These are phyloP conservation scores for Monascus purpureus DNA, from an alignment of 495 filamentous ascomycete species.

Conservation along the genomic window DNA sequence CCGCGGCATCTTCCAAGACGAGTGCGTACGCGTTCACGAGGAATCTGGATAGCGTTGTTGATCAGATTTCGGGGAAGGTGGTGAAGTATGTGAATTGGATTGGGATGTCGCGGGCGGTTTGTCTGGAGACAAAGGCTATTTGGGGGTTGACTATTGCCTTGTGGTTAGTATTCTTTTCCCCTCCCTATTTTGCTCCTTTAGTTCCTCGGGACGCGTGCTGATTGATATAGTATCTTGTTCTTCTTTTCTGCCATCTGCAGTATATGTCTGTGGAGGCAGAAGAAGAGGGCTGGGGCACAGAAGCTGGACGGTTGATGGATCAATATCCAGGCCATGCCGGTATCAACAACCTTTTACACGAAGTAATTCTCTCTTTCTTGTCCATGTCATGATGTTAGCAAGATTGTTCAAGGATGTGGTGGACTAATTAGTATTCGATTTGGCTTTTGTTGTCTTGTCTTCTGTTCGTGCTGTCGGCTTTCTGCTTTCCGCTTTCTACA, in stretches of 20 bases:
- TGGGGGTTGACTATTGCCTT: slow-evolving; percentile 82
- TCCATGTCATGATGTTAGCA: no score
- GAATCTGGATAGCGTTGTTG: slow-evolving; percentile 25
- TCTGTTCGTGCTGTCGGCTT: no score
- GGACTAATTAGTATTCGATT: no score
- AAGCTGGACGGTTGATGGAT: slow-evolving; percentile 6
- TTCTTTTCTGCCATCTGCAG: slow-evolving; percentile 47
- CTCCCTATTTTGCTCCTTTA: neutral
- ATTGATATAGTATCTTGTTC: slow-evolving; percentile 46
- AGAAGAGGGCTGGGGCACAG: slow-evolving; percentile 19
- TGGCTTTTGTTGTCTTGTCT: no score
- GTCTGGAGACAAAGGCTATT: slow-evolving; percentile 74
- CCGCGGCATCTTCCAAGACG: slow-evolving; percentile 17
- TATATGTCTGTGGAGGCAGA: slow-evolving; percentile 43
- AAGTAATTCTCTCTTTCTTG: no score
- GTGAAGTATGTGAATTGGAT: slow-evolving; percentile 48
- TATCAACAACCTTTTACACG: no score
- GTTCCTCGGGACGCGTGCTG: slow-evolving; percentile 3
- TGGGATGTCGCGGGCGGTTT: slow-evolving; percentile 52
- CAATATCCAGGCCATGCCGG: no score
- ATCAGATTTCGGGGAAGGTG: slow-evolving; percentile 22
- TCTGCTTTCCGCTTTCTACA: no score
- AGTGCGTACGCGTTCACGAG: slow-evolving; percentile 31
- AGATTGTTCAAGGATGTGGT: no score
- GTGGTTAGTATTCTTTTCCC: slow-evolving; percentile 36